Base-by-base conservation (phyloP, 2,329 filamentous ascomycete genomes). In the Pseudogymnoascus sp. region DNA sequence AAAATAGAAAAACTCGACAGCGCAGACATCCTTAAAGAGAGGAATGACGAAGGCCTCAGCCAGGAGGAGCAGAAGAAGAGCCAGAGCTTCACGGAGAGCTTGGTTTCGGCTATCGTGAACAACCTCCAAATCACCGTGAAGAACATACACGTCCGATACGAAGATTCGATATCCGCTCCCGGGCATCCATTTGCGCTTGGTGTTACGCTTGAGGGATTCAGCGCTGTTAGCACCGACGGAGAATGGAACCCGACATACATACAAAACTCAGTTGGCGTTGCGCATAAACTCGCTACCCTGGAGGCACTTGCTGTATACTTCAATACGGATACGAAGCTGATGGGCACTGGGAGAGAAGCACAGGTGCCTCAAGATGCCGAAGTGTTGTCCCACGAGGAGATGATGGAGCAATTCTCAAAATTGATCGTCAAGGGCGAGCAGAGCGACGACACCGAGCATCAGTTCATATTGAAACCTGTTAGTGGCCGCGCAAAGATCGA, bases 1-100 rank as follows among this genome's bases (percentile, higher is more conserved):
- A 99, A 99, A 80, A 96, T 99, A 86, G 95, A 99, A 77, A 96
- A 97, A 77, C 83, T 99, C 5, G 95, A 99, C 74, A 96, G 91
- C 68, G 95, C 95, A 1, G 95, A 99, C 77, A 79, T 99, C 67
- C 79, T 99, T 67, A 96, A 96, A 75, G 93, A 97, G 72, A 85
- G 90, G 61, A 96, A 89, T 65, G 87, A 88, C n/a, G 93, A 96
- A 74, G 93, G 93, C 52, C 88, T 97, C 81, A 96, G 90, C 71
- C 87, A 88, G 67, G 95, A 99, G 74, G 95, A 99, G 74, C 91
- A 97, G 75, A 89, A 96, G 76, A 96, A 96, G 78, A 97, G 90
- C 74, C 93, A 99, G 79, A 97, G 91, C 75, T 99, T 99, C 72
- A 97, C 93, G 3, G 88, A 96, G 69, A 97, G 93, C 74, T 77